A percentile compares a stretch with the other conserved stretches of the same genome.
Evolutionary conservation across 2,329 filamentous ascomycete genomes (phyloP).

Genomic region (Sporothrix brunneoviolacea): DNA sequence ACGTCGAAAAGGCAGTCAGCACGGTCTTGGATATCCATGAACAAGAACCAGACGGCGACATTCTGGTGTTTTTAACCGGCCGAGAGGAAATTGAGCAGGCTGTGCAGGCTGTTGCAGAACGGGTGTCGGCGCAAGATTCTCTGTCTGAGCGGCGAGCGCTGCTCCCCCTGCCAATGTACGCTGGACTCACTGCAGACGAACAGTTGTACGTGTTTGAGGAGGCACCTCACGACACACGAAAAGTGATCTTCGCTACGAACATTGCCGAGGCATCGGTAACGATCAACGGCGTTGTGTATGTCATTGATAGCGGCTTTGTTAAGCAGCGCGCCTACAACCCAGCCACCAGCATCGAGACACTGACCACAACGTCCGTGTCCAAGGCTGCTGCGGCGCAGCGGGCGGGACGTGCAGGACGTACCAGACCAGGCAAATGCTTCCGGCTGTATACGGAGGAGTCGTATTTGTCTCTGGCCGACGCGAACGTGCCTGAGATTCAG

Average conservation of each 20-base stretch:
- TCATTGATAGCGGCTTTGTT: conserved; percentile 85
- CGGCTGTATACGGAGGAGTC: conserved; percentile 77
- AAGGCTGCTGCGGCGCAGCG: conserved; percentile 91
- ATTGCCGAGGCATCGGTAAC: conserved; percentile 96
- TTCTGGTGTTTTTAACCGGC: conserved; percentile 86
- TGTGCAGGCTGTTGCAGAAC: conserved; percentile 72
- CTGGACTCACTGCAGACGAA: conserved; percentile 80
- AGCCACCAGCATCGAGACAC: conserved; percentile 74
- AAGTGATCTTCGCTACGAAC: conserved; percentile 90
- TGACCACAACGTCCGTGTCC: conserved; percentile 75
- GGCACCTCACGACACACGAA: conserved; percentile 71
- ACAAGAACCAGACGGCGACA: conserved; percentile 74
- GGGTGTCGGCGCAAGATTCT: conserved; percentile 49
- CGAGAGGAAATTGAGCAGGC: conserved; percentile 85
- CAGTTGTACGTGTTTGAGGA: conserved; percentile 94
- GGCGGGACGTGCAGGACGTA: conserved; percentile 83
- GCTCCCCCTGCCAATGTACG: conserved; percentile 74
- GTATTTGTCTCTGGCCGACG: conserved; percentile 57
- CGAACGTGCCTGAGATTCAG: conserved; percentile 84
- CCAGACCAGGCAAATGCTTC: conserved; percentile 87
- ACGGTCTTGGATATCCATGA: conserved; percentile 84
- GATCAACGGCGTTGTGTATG: conserved; percentile 84
- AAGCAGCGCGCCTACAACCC: conserved; percentile 86
- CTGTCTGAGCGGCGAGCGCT: conserved; percentile 46
- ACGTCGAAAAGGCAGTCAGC: conserved; percentile 73